Conservation (phyloP, 306 rosid species). For the Rubus idaeus region DNA sequence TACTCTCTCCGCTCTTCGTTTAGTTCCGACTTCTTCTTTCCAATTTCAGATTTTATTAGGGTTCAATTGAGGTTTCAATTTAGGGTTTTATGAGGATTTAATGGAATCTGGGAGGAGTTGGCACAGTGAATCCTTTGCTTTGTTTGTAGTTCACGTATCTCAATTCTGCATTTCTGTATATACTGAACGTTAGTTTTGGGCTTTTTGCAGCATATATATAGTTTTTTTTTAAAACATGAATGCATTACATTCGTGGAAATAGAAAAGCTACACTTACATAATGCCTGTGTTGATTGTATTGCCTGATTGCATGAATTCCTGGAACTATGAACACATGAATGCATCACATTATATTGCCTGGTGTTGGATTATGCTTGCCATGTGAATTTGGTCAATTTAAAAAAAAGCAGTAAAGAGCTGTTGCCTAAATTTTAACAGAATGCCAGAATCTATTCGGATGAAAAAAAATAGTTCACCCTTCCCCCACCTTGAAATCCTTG, state of each 20-base stretch:
- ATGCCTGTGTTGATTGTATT: not conserved
- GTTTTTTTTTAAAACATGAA: too few relatives aligned
- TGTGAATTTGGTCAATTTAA: not conserved
- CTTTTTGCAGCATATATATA: too few relatives aligned
- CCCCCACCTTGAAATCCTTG: too few relatives aligned
- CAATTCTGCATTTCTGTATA: not conserved
- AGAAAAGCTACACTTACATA: not conserved
- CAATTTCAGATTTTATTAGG: not conserved
- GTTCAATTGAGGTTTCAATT: not conserved
- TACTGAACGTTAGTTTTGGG: not conserved
- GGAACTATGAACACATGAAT: not conserved
- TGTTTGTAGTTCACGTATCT: not conserved
- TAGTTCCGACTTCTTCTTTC: not conserved
- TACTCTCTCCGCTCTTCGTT: not conserved
- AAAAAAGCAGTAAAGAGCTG: not conserved
- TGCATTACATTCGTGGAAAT: not conserved
- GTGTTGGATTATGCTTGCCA: not conserved
- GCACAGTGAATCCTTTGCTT: too few relatives aligned
- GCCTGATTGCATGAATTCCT: too few relatives aligned
- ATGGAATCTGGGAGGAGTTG: not conserved
- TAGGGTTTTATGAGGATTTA: not conserved
- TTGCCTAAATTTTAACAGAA: not conserved
- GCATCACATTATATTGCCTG: not conserved
- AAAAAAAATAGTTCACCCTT: too few relatives aligned
- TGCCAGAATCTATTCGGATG: not conserved